Evolutionary conservation across 2,329 filamentous ascomycete genomes (phyloP), one percentile per base, ranked within the genome.

Genomic region (Fusarium nelsonii): DNA sequence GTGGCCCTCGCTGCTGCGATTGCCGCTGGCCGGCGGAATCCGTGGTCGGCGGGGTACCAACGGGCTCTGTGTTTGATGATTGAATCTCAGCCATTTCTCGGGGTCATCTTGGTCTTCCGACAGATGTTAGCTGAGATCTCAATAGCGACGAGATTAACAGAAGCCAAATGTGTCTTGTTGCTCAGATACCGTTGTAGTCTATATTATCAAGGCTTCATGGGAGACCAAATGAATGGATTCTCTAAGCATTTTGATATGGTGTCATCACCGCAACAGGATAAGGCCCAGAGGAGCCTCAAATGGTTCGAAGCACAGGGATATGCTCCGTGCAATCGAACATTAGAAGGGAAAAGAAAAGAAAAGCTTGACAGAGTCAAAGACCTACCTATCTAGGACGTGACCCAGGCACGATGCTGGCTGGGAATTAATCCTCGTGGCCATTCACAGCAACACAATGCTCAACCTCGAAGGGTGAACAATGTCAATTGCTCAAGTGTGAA

Each of bases 151-250:
- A 44, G 15, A 45, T 40, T 45, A 33, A 49, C 59, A 55, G 56
- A 53, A 55, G 71, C 70, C 65, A 63, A 50, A 52, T 55, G 69
- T 58, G 73, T 60, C 52, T 32, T 61, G 69, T 78, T 78, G 77
- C 84, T 96, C 92, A 96, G 92, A 96, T 96, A 96, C 92, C 92
- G 92, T 96, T 95, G 92, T 96, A 96, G 92, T 96, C 92, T 92
- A 91, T 90, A 88, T 80, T 52, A 79, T 76, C 85, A 86, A 83
- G 85, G 82, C 87, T 82, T 85, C 89, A 91, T 81, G 70, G 61
- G 86, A 88, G 87, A 83, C 83, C 81, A 83, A 84, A 79, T 84
- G 84, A 85, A 85, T 83, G 83, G 82, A 74, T 80, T 83, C 85
- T 87, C 86, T 90, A 84, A 82, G 87, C 84, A 83, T 84, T 79